phyloP scores from a whole-genome alignment of 495 filamentous ascomycete genomes.

The Clavariopsis aquatica region DNA sequence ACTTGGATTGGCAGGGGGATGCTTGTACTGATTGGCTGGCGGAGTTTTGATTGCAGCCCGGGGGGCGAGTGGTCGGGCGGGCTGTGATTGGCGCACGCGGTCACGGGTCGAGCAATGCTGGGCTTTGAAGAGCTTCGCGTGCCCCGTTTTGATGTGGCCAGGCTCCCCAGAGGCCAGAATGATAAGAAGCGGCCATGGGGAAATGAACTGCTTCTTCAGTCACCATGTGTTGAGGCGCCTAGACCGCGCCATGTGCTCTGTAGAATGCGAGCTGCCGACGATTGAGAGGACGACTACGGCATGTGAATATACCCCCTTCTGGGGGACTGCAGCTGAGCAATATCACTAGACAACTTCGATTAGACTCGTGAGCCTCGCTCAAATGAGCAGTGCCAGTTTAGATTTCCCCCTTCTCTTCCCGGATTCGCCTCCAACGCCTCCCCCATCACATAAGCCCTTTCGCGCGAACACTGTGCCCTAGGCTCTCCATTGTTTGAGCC shows the following conservation, averaged over 20 bases:
- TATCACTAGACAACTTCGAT: background rate
- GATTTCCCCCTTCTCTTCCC: background rate
- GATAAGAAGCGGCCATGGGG: background rate
- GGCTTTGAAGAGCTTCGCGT: background rate
- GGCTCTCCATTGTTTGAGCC: background rate
- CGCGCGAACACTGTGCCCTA: background rate
- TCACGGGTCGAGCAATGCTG: too few relatives aligned
- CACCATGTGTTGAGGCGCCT: background rate
- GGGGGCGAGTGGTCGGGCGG: background rate
- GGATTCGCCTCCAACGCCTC: background rate
- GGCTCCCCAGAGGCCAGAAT: background rate
- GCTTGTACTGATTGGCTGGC: background rate
- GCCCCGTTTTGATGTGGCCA: background rate
- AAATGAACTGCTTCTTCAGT: background rate
- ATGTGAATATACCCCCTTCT: background rate
- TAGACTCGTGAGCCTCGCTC: background rate
- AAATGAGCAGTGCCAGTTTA: conserved; percentile 3
- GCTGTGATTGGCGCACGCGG: conserved; percentile 6
- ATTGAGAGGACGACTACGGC: background rate
- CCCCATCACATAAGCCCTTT: background rate
- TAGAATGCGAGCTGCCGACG: too few relatives aligned
- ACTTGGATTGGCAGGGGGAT: background rate
- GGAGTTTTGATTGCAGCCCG: background rate
- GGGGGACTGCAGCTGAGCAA: background rate
- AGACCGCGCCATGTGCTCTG: background rate